These are phyloP conservation scores for Aspergillus mulundensis DNA, from an alignment of 495 filamentous ascomycete genomes.

Conservation along the genomic window DNA sequence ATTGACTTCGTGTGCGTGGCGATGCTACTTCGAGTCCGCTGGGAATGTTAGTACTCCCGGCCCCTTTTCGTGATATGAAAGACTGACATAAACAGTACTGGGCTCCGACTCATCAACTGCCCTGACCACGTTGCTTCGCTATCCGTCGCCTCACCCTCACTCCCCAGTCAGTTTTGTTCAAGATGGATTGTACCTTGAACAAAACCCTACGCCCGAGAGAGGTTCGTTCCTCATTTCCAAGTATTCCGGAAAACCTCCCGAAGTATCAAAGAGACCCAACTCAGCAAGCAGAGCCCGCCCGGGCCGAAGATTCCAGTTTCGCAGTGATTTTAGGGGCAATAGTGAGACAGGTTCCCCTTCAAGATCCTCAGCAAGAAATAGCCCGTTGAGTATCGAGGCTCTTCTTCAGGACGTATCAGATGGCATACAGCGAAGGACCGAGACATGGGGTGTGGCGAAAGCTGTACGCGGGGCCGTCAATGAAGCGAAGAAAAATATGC, in stretches of 20 bases:
- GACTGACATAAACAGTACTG: conserved; percentile 56
- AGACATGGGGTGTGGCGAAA: conserved; percentile 84
- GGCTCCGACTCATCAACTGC: conserved; percentile 81
- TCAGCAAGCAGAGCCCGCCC: conserved; percentile 27
- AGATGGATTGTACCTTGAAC: conserved; percentile 81
- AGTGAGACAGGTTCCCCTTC: conserved; percentile 33
- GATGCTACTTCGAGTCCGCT: conserved; percentile 90
- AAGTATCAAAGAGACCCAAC: conserved; percentile 28
- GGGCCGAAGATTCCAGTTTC: conserved; percentile 28
- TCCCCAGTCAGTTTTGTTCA: conserved; percentile 73
- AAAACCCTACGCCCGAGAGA: conserved; percentile 68
- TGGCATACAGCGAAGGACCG: conserved; percentile 74
- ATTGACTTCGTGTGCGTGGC: conserved; percentile 86
- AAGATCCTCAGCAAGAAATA: conserved; percentile 54
- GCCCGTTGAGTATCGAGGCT: conserved; percentile 63
- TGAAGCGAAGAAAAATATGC: conserved; percentile 72
- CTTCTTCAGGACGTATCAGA: conserved; percentile 83
- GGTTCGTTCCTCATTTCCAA: conserved; percentile 74
- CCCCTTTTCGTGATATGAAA: neutral
- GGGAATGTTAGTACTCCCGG: conserved; percentile 65
- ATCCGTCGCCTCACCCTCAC: conserved; percentile 59
- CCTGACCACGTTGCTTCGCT: conserved; percentile 75
- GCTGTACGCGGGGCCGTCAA: conserved; percentile 85
- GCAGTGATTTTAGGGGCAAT: conserved; percentile 29
- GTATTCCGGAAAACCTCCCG: conserved; percentile 68